Percentiles rank a stretch among this genome's conserved stretches.
Evolutionary conservation across 2,329 filamentous ascomycete genomes (phyloP).

Genomic region (Fusarium protoensiforme): DNA sequence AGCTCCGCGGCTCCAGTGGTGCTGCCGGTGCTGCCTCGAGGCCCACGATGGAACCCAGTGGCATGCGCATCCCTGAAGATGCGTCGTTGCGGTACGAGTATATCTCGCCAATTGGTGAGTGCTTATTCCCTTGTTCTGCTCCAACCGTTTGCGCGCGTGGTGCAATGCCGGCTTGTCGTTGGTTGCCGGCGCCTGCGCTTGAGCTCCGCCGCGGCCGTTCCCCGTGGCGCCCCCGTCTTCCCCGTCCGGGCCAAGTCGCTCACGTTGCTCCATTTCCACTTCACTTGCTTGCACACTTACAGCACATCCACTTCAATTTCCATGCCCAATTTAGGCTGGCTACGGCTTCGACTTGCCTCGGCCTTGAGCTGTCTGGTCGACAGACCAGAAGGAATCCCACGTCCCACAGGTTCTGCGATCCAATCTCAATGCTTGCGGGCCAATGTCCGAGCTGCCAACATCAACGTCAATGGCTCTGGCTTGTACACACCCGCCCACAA

Average conservation of each 20-base stretch:
- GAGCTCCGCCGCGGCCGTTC: conserved; percentile 39
- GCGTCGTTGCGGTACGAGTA: conserved; percentile 56
- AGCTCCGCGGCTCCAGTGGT: conserved; percentile 35
- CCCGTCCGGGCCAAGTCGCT: conserved; percentile 40
- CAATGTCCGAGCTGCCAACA: conserved; percentile 2
- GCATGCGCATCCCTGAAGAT: conserved; percentile 60
- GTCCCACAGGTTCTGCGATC: conserved; percentile 18
- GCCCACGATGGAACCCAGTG: conserved; percentile 52
- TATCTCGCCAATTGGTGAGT: conserved; percentile 68
- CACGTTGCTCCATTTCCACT: conserved; percentile 12
- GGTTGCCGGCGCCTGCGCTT: conserved; percentile 49
- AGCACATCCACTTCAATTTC: conserved; percentile 25
- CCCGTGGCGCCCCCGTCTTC: conserved; percentile 40
- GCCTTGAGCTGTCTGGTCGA: neutral
- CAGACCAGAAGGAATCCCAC: conserved; percentile 12
- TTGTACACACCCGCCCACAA: neutral
- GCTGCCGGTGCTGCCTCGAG: conserved; percentile 22
- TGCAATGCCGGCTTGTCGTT: conserved; percentile 56
- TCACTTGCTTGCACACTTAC: conserved; percentile 9
- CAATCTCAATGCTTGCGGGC: conserved; percentile 10
- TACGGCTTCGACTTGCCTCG: conserved; percentile 18
- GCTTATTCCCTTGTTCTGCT: conserved; percentile 45
- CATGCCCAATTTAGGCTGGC: conserved; percentile 29
- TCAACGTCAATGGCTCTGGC: conserved; percentile 11
- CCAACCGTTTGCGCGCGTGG: conserved; percentile 62